Base-by-base conservation (phyloP, 495 filamentous ascomycete species). In the Penicillium antarcticum region DNA sequence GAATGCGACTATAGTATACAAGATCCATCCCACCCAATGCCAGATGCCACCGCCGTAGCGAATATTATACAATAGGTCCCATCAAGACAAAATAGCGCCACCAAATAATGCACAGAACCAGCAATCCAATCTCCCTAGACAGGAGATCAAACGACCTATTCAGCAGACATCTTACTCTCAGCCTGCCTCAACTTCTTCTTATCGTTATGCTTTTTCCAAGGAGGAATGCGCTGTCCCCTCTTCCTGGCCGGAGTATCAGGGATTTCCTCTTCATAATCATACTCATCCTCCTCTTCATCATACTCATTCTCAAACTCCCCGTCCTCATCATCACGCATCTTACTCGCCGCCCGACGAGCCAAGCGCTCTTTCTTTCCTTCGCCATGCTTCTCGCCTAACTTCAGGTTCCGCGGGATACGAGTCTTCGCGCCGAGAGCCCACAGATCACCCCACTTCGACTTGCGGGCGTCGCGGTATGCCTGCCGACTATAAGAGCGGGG, bases 401-500 rank as follows among this genome's bases (percentile, higher is more conserved):
- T 81, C 38, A 89, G 63, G 34, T 70, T 77, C 49, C 87, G 73
- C 3, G 56, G 55, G 1, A 85, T 78, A 36, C 89, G 77, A 0
- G 89, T 95, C 80, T 97, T 98, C 6, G 91, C 92, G 1, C 92
- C 95, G 3, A 98, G 75, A 5, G 91, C 91, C 94, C 94, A 98
- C 16, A 97, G 72, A 67, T 98, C 94, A 37, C 95, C 94, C 94
- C 94, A 97, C 33, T 67, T 67, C 0, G 86, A 79, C 66, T 98
- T 98, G 50, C 92, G 83, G 23, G 95, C 95, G 62, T 98, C 95
- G 38, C 85, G 86, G 72, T 88, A 97, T 3, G 89, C 89, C 55
- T 85, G 80, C 49, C 80, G 85, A 53, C 86, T 85, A 68, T 84
- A 95, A 34, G 85, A 89, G 48, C 82, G 84, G 1, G 94, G 88